Percentiles rank a stretch among this genome's conserved stretches.
Evolutionary conservation across 345 rosid genomes (phyloP).

Genomic region (Citrus glauca): DNA sequence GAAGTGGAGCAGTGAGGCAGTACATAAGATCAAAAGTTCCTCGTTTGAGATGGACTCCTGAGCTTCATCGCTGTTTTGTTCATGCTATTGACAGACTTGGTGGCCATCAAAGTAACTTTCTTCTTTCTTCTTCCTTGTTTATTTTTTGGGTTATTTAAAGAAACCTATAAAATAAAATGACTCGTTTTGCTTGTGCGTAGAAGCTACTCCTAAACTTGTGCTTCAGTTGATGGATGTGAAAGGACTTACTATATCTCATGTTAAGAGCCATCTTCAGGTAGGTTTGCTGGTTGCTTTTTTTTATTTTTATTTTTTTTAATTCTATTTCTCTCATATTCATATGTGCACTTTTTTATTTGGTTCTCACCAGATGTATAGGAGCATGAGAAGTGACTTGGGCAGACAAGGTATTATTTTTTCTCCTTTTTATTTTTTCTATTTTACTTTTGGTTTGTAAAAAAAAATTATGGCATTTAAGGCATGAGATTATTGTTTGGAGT

Average conservation of each 20-base stretch:
- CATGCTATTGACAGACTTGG: constrained; percentile 89
- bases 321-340: background rate
- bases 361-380: constrained; percentile 78
- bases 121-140: background rate
- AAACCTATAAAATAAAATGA: background rate
- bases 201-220: constrained; percentile 94
- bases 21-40: constrained; percentile 89
- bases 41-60: constrained; percentile 96
- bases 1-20: constrained; percentile 79
- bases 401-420: constrained; percentile 48
- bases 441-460: background rate
- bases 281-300: background rate
- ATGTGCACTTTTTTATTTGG: background rate
- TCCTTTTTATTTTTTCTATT: background rate
- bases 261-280: constrained; percentile 98
- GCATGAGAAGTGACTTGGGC: constrained; percentile 71
- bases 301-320: no score
- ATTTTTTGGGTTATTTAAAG: background rate
- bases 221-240: constrained; percentile 97
- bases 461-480: constrained; percentile 19
- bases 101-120: constrained; percentile 67
- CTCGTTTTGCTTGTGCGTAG: constrained; percentile 29
- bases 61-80: constrained; percentile 88
- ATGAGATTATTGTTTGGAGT: constrained; percentile 11
- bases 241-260: constrained; percentile 97